These are phyloP conservation scores for Tremellales sp. DNA, from an alignment of 1,284 basidiomycete species.

Conservation along the genomic window DNA sequence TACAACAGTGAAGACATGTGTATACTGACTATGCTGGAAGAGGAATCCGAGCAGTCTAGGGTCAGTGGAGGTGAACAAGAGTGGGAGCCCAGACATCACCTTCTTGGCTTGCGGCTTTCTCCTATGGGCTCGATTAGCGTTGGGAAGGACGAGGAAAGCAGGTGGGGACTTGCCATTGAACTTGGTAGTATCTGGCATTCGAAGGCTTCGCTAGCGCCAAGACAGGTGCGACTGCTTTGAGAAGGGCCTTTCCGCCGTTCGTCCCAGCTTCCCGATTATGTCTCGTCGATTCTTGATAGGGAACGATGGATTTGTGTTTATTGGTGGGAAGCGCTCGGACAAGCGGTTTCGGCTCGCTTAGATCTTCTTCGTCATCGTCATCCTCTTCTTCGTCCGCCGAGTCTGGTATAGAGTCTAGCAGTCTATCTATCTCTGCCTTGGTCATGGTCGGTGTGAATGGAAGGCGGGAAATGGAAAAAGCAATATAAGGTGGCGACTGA, in stretches of 20 bases:
- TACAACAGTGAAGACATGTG: constrained; percentile 1
- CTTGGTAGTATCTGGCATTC: not conserved
- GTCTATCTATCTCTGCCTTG: not conserved
- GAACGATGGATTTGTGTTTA: not conserved
- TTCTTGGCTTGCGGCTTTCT: constrained; percentile 48
- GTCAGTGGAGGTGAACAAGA: not conserved
- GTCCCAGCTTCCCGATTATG: not conserved
- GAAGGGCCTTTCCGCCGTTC: not conserved
- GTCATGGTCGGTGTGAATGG: not conserved
- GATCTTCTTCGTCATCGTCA: not conserved
- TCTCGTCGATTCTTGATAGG: not conserved
- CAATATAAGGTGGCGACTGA: constrained; percentile 2
- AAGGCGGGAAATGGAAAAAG: too few relatives aligned
- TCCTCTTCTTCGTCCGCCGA: not conserved
- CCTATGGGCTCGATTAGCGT: constrained; percentile 27
- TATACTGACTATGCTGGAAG: constrained; percentile 41
- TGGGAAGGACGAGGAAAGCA: constrained; percentile 35
- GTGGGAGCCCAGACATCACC: constrained; percentile 18
- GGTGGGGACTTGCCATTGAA: constrained; percentile 11
- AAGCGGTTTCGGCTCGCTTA: not conserved
- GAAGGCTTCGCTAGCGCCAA: not conserved
- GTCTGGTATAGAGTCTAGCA: constrained; percentile 3
- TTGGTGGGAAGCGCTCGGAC: not conserved
- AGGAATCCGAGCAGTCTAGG: not conserved
- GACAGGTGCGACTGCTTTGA: not conserved